Evolutionary conservation across 768 basidiomycete species (phyloP).

Genomic region (Suillus weaverae): DNA sequence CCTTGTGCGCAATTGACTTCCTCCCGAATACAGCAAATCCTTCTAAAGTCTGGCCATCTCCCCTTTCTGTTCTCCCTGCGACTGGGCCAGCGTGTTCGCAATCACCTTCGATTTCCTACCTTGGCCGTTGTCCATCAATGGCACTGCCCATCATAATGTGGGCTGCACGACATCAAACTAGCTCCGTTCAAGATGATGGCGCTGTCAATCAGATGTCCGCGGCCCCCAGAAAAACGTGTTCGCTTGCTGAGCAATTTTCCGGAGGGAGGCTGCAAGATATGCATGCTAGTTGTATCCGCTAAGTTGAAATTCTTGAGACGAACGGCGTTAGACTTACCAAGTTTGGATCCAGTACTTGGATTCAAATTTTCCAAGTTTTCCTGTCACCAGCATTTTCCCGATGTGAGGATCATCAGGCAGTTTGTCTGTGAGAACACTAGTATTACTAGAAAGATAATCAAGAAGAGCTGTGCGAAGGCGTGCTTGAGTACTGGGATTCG

Average conservation of each 20-base stretch:
- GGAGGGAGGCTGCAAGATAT: constrained; percentile 52
- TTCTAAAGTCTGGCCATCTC: not conserved
- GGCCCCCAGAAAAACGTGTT: constrained; percentile 30
- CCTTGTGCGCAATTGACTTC: not conserved
- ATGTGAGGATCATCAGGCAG: constrained; percentile 40
- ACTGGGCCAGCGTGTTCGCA: not conserved
- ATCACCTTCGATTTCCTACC: not conserved
- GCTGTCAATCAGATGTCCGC: constrained; percentile 34
- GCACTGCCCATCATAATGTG: not conserved
- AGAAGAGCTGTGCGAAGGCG: constrained; percentile 41
- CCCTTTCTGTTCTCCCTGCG: not conserved
- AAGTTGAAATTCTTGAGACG: constrained; percentile 11
- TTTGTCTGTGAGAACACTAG: constrained; percentile 33
- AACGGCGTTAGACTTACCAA: constrained; percentile 25
- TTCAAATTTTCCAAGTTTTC: constrained; percentile 26
- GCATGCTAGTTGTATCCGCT: constrained; percentile 39
- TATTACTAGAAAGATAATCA: constrained; percentile 38
- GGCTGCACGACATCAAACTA: not conserved
- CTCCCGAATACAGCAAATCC: not conserved
- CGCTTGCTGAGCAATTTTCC: constrained; percentile 30
- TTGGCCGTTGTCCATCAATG: not conserved
- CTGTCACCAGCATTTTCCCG: constrained; percentile 40
- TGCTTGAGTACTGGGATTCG: constrained; percentile 40
- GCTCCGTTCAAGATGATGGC: constrained; percentile 9
- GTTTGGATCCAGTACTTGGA: constrained; percentile 28